These are phyloP conservation scores for Coniosporium apollinis DNA, from an alignment of 495 filamentous ascomycete species.

Conservation along the genomic window DNA sequence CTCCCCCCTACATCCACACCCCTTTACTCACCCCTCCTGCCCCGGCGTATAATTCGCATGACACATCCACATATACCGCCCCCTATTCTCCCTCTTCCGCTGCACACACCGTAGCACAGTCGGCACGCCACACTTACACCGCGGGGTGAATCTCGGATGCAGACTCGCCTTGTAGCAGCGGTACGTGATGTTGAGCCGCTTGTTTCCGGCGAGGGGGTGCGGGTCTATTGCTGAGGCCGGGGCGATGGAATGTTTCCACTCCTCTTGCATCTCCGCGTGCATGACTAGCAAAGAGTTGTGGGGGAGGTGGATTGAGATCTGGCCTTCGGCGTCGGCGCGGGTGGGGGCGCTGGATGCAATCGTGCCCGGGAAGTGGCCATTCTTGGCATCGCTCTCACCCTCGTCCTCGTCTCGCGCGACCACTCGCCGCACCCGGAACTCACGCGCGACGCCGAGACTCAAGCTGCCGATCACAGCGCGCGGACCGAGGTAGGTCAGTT, in stretches of 20 bases:
- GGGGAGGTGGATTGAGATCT: slow-evolving; percentile 79
- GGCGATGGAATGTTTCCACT: slow-evolving; percentile 60
- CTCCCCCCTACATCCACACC: slow-evolving; percentile 1
- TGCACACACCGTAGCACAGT: slow-evolving; percentile 65
- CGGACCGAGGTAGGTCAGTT: slow-evolving; percentile 85
- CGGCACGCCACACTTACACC: slow-evolving; percentile 50
- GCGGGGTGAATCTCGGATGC: slow-evolving; percentile 51
- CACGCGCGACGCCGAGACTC: slow-evolving; percentile 72
- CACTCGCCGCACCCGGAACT: slow-evolving; percentile 73
- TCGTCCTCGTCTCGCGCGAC: slow-evolving; percentile 36
- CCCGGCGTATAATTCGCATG: slow-evolving; percentile 59
- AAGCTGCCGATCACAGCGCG: slow-evolving; percentile 75
- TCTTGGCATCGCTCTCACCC: slow-evolving; percentile 14
- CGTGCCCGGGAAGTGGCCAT: too few relatives aligned
- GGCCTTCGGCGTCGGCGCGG: slow-evolving; percentile 46
- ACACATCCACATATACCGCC: slow-evolving; percentile 91
- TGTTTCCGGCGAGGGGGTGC: slow-evolving; percentile 63
- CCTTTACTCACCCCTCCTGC: slow-evolving; percentile 37
- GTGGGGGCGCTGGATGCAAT: neutral
- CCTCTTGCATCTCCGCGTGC: slow-evolving; percentile 82
- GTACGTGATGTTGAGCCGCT: slow-evolving; percentile 86
- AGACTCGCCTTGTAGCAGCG: slow-evolving; percentile 64
- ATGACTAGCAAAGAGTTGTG: slow-evolving; percentile 89
- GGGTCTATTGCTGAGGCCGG: slow-evolving; percentile 59
- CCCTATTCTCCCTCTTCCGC: slow-evolving; percentile 52